Evolutionary conservation across 495 filamentous ascomycete species (phyloP), one percentile per base, ranked within the genome.

Genomic region (Parathielavia hyrcaniae): DNA sequence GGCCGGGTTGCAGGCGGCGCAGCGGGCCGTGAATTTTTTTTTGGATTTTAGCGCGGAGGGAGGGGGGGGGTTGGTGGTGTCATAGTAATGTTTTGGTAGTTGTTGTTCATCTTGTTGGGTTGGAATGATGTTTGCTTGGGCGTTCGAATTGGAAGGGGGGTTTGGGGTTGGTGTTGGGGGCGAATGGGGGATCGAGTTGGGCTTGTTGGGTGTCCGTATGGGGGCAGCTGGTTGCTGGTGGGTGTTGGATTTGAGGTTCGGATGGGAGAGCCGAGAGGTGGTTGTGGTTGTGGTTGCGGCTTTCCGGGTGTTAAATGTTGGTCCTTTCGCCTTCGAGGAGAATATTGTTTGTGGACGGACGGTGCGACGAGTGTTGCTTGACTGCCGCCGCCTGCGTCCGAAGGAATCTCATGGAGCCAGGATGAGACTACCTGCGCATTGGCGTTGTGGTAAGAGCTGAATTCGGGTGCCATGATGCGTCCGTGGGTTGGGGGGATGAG

Each of bases 341-440:
- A 43, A 9, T 39, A 19, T 14, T 38, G 51, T 14, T 43, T 22
- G 51, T 34, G 44, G 5, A 46, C 43, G 9, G 43, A 55, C 12
- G 53, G 32, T 0, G 43, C 30, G 22, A 47, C 14, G 2, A 55
- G 32, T 5, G 57, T 59, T 5, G 50, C 35, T 20, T 59, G 50
- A 22, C 51, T 50, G n/a, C 36, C 50, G 32, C 20, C 32, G 36
- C 36, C 50, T 8, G 51, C 26, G 6, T 60, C 57, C 23, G 57
- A 60, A 10, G 57, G 57, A 4, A 60, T 55, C 14, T 30, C 50
- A 12, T 55, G 50, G 2, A 60, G 34, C 57, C 57, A 60, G n/a
- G 57, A 54, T 9, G 57, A 53, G 10, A 60, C 26, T 17, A 39
- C 10, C 13, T 41, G 48, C 9, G 40, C 30, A 22, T 47, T 47